Conservation (phyloP, 2,329 filamentous ascomycete species). For the Neonectria faginata region DNA sequence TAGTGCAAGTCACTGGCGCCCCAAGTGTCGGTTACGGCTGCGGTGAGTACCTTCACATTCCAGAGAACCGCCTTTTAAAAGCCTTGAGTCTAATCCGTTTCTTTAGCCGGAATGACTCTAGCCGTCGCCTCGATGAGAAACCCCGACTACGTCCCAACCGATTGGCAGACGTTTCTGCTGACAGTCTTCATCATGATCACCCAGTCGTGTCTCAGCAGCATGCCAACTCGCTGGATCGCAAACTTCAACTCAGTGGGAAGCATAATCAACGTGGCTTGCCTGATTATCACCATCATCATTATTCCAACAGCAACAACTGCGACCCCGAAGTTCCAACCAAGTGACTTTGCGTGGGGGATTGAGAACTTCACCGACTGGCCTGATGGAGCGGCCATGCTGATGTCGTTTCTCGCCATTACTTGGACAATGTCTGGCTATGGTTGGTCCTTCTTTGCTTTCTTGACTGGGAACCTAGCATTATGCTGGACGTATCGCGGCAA, state of each 20-base stretch:
- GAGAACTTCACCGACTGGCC: constrained; percentile 30
- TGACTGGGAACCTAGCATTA: too few relatives aligned
- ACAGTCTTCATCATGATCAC: constrained; percentile 26
- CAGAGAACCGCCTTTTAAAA: neutral
- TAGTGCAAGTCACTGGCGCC: constrained; percentile 28
- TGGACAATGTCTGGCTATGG: constrained; percentile 34
- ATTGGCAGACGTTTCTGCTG: constrained; percentile 29
- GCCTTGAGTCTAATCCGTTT: neutral
- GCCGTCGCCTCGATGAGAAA: constrained; percentile 26
- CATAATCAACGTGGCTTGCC: constrained; percentile 23
- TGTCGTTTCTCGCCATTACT: constrained; percentile 29
- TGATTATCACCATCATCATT: constrained; percentile 28
- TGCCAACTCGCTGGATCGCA: constrained; percentile 29
- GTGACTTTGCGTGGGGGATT: constrained; percentile 20
- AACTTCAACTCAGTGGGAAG: constrained; percentile 28
- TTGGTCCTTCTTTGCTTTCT: neutral
- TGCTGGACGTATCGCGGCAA: neutral
- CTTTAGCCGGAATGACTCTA: constrained; percentile 27
- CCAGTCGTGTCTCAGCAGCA: constrained; percentile 24
- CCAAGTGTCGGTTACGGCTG: constrained; percentile 29
- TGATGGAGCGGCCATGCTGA: constrained; percentile 26
- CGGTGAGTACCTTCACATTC: constrained; percentile 10
- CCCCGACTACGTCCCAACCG: constrained; percentile 23
- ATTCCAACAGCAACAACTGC: constrained; percentile 19
- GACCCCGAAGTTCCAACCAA: constrained; percentile 20